A percentile compares a stretch with the other conserved stretches of the same genome.
Conservation (phyloP, 2,329 filamentous ascomycete species). For the Hirsutella minnesotensis region DNA sequence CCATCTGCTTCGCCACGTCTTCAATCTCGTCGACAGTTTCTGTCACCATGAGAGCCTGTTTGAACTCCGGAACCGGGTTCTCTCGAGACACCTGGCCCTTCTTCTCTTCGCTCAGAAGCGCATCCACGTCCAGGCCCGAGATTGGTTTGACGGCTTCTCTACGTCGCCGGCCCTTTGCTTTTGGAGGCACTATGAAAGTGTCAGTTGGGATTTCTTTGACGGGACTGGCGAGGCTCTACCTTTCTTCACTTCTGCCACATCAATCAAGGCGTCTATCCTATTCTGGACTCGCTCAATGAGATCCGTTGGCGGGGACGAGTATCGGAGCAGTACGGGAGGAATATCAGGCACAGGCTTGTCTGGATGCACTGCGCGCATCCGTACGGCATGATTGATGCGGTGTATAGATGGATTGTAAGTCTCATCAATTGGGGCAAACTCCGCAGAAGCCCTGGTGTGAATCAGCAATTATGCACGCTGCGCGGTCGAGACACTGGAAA, state of each 20-base stretch:
- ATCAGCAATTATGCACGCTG: constrained; percentile 1
- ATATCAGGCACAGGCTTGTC: constrained; percentile 49
- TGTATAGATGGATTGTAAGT: constrained; percentile 80
- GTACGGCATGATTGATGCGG: constrained; percentile 75
- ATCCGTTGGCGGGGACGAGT: constrained; percentile 58
- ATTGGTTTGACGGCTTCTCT: constrained; percentile 68
- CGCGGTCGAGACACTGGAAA: neutral
- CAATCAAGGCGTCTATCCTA: constrained; percentile 53
- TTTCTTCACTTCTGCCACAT: constrained; percentile 71
- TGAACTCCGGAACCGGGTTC: constrained; percentile 86
- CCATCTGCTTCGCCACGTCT: constrained; percentile 64
- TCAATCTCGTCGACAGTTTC: constrained; percentile 50
- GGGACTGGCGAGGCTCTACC: constrained; percentile 29
- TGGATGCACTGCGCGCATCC: constrained; percentile 67
- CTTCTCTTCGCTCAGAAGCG: constrained; percentile 52
- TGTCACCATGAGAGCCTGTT: constrained; percentile 56
- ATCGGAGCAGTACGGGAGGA: constrained; percentile 56
- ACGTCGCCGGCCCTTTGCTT: constrained; percentile 60
- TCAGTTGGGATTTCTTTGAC: neutral
- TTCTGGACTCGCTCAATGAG: constrained; percentile 45
- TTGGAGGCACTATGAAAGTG: constrained; percentile 53
- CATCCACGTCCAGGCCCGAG: constrained; percentile 79
- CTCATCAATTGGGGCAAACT: constrained; percentile 71
- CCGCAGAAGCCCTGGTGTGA: constrained; percentile 30
- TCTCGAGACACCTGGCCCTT: constrained; percentile 37